These are phyloP conservation scores for Botryotinia calthae DNA, from an alignment of 2,329 filamentous ascomycete genomes.

Conservation along the genomic window DNA sequence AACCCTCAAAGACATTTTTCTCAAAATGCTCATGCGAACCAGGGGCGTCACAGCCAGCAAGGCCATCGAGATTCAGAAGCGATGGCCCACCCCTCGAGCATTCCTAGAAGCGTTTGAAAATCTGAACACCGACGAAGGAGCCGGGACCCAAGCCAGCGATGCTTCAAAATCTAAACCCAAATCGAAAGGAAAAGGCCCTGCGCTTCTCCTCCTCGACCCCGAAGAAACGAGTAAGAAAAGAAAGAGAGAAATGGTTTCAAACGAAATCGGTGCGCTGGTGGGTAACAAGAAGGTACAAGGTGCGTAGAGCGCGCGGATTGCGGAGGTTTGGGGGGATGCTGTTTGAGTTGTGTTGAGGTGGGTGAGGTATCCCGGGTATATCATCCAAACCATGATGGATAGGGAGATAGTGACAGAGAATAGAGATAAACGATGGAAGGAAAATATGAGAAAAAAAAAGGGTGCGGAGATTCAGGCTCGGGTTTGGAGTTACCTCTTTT, in stretches of 20 bases:
- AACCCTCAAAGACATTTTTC: conserved; percentile 69
- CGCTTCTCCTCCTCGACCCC: not conserved
- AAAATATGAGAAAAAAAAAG: not conserved
- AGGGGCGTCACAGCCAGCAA: conserved; percentile 73
- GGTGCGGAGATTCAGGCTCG: not conserved
- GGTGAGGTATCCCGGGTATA: not conserved
- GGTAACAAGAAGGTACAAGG: conserved; percentile 68
- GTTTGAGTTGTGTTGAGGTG: not conserved
- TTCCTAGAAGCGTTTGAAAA: conserved; percentile 65
- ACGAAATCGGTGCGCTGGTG: conserved; percentile 55
- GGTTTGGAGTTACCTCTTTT: not conserved
- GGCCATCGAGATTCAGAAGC: conserved; percentile 73
- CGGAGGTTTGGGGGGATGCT: conserved; percentile 66
- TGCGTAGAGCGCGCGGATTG: conserved; percentile 64
- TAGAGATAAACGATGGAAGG: not conserved
- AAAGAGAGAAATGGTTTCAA: conserved; percentile 59
- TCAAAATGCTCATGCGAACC: conserved; percentile 86
- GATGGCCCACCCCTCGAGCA: conserved; percentile 71
- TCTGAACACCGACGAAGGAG: conserved; percentile 7
- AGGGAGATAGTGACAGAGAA: not conserved
- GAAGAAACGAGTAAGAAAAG: conserved; percentile 43
- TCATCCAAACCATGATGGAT: rapidly evolving
- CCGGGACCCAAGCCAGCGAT: not conserved
- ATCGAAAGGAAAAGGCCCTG: not conserved
- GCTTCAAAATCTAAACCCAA: rapidly evolving